Conservation (phyloP, 2,329 filamentous ascomycete species). For the Curvularia hawaiiensis region DNA sequence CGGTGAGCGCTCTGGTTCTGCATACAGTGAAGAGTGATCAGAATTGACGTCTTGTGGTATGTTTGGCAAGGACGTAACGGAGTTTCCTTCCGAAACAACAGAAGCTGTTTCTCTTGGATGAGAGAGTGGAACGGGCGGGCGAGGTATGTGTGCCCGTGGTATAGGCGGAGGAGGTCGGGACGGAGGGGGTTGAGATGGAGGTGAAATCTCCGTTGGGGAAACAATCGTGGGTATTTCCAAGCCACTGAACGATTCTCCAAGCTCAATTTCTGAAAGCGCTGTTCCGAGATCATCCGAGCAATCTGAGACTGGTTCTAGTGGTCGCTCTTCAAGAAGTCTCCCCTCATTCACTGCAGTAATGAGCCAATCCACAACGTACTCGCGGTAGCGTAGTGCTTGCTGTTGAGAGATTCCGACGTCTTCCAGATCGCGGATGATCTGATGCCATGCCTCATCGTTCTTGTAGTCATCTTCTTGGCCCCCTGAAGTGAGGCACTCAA, state of each 20-base stretch:
- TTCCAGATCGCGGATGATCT: conserved; percentile 40
- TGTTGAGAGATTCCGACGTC: conserved; percentile 36
- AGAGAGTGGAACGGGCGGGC: background rate
- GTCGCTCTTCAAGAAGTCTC: conserved; percentile 30
- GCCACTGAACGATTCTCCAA: conserved; percentile 4
- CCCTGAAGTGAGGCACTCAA: conserved; percentile 28
- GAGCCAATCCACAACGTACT: conserved; percentile 41
- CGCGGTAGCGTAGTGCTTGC: conserved; percentile 30
- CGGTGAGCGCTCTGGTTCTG: background rate
- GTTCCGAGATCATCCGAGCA: conserved; percentile 6
- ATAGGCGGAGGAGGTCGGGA: background rate
- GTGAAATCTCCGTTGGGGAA: background rate
- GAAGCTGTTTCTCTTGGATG: background rate
- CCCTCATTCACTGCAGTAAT: conserved; percentile 39
- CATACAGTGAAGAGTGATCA: background rate
- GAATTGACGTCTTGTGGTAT: background rate
- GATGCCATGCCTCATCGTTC: conserved; percentile 36
- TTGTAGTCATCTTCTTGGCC: conserved; percentile 17
- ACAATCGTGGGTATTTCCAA: conserved; percentile 2
- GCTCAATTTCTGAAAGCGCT: conserved; percentile 2
- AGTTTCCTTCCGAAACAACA: background rate
- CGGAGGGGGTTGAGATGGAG: background rate
- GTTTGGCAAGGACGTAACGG: background rate
- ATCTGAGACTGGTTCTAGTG: background rate
- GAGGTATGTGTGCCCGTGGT: too few species aligned